These are phyloP conservation scores for Ophiosphaerella korrae DNA, from an alignment of 2,329 filamentous ascomycete species.

Conservation along the genomic window DNA sequence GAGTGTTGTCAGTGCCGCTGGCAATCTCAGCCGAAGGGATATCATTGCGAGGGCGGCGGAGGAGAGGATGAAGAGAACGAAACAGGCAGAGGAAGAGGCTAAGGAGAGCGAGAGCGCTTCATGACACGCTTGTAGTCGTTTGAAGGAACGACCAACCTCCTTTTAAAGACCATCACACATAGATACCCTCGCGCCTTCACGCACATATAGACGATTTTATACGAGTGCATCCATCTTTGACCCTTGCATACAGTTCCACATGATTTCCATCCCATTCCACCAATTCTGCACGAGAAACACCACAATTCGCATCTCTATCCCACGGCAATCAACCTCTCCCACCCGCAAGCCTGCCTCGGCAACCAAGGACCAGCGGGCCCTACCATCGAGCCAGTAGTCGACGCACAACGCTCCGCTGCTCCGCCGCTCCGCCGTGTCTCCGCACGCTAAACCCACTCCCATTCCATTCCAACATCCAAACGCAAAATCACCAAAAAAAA, in stretches of 20 bases:
- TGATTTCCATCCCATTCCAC: background rate
- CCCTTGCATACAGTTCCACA: background rate
- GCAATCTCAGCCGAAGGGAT: conserved; percentile 70
- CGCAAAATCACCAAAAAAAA: too few species aligned
- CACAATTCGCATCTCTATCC: background rate
- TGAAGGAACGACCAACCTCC: too few species aligned
- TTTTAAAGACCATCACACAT: background rate
- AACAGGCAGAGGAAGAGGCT: conserved; percentile 47
- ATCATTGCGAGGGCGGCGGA: conserved; percentile 76
- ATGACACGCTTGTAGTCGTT: background rate
- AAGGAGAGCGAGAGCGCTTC: conserved; percentile 19
- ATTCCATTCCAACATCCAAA: background rate
- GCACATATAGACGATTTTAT: background rate
- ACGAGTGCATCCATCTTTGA: background rate
- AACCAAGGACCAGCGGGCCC: background rate
- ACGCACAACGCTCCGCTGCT: conserved; percentile 12
- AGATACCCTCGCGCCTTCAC: background rate
- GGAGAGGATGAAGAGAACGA: conserved; percentile 63
- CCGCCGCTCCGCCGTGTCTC: conserved; percentile 1
- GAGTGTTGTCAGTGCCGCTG: conserved; percentile 43
- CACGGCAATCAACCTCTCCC: background rate
- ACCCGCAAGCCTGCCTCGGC: background rate
- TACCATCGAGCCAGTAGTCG: conserved; percentile 13
- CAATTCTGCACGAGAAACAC: too few species aligned
- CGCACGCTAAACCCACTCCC: background rate